Evolutionary conservation across 345 rosid species (phyloP).

Genomic region (Punica granatum): DNA sequence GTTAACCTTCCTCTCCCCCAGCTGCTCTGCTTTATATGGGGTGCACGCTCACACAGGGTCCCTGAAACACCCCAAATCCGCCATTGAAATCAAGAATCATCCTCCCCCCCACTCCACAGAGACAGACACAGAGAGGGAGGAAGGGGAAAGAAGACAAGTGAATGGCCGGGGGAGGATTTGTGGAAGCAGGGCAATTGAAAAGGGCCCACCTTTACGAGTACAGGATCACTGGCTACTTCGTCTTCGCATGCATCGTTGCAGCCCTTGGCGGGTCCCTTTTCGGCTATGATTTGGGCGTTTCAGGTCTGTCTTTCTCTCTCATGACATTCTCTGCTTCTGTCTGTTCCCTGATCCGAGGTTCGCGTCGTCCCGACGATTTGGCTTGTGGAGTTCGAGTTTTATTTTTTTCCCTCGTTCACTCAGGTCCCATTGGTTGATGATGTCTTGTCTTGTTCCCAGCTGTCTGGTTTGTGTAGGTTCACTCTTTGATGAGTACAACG

Average conservation of each 20-base stretch:
- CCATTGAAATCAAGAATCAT: background rate
- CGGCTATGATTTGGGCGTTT: conserved; percentile 84
- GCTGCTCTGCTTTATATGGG: background rate
- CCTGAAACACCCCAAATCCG: background rate
- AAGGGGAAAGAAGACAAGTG: background rate
- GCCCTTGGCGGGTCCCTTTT: conserved; percentile 70
- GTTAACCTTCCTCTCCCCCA: background rate
- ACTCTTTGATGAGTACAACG: no score
- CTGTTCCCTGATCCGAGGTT: background rate
- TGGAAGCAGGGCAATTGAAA: conserved; percentile 26
- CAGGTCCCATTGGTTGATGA: background rate
- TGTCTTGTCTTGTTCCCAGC: background rate
- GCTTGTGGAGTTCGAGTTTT: background rate
- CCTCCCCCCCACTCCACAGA: background rate
- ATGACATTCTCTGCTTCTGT: background rate
- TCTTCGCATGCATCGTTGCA: conserved; percentile 55
- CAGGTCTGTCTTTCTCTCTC: conserved; percentile 31
- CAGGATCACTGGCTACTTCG: conserved; percentile 48
- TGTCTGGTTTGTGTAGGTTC: no score
- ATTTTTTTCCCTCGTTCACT: no score
- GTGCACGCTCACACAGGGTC: background rate
- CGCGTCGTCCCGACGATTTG: background rate
- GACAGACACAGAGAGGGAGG: background rate
- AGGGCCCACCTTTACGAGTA: conserved; percentile 72
- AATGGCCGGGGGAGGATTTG: conserved; percentile 68